These are phyloP conservation scores for Candida chilensis DNA, from an alignment of 805 yeast species.

Conservation along the genomic window DNA sequence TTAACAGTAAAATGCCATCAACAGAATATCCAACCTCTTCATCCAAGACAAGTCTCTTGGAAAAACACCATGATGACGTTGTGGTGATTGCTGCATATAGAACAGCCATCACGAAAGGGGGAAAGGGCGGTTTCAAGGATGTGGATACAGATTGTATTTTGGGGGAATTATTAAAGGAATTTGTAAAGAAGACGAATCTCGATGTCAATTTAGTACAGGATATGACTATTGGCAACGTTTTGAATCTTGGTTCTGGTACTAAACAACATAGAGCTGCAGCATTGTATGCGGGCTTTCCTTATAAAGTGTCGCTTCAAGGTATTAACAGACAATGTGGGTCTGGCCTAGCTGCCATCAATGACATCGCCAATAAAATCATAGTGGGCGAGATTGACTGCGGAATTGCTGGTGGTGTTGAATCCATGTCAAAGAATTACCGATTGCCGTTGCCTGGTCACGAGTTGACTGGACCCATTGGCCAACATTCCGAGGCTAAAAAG, in stretches of 20 bases:
- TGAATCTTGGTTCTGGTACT: constrained; percentile 37
- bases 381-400: constrained; percentile 8
- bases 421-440: constrained; percentile 14
- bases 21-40: too few relatives aligned
- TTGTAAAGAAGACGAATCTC: constrained; percentile 25
- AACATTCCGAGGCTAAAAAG: constrained; percentile 56
- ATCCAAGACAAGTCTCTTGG: too few relatives aligned
- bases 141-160: constrained; percentile 34
- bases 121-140: constrained; percentile 31
- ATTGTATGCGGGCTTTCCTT: constrained; percentile 37
- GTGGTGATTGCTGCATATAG: constrained; percentile 37
- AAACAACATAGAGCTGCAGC: constrained; percentile 37
- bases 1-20: too few relatives aligned
- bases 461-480: too few relatives aligned
- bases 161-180: constrained; percentile 25
- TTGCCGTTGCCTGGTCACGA: too few relatives aligned
- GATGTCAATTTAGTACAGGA: constrained; percentile 32
- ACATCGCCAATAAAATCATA: constrained; percentile 7
- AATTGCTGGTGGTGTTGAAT: constrained; percentile 14
- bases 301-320: constrained; percentile 32
- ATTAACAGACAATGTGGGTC: constrained; percentile 13
- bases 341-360: constrained; percentile 10
- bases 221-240: constrained; percentile 35
- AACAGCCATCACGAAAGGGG: constrained; percentile 36
- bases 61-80: constrained; percentile 37